Evolutionary conservation across 345 rosid species (phyloP), one percentile per base, ranked within the genome.

Genomic region (Clausena lansium): DNA sequence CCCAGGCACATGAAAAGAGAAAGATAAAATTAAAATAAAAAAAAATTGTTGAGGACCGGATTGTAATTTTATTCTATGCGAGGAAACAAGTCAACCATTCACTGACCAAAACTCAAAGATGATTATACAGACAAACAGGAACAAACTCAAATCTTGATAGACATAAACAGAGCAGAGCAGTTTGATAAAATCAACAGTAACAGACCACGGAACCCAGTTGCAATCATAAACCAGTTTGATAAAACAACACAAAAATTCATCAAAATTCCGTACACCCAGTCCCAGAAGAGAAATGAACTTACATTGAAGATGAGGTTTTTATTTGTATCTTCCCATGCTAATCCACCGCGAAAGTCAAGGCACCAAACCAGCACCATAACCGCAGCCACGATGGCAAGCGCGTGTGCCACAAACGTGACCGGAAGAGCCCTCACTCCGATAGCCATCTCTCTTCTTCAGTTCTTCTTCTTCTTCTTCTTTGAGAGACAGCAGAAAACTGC

Each of bases 231-330:
- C 19, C 22, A 24, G 35, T 11, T 25, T 73, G 24, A 41, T 19
- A 35, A 54, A 11, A 64, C 61, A 7, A 50, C 10, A 0, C 38
- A 62, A 27, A 4, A 75, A 27, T 14, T 9, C 35, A 33, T 38
- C 5, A 58, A 64, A 52, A 19, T 70, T 50, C 75, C 8, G 6
- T 5, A 67, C 63, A 77, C 38, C 78, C 9, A 7, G 11, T 32
- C 38, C 78, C 9, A 7, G 11, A 33, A 55, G 9, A 17, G 64
- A 5, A 71, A 27, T 67, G 52, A 11, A 71, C 84, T 81, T 85
- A 94, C 99, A 77, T 97, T 97, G 81, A 97, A 97, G 89, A 94
- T 93, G 82, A 97, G 98, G 77, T 76, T 89, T 59, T 94, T 97
- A 86, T 97, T 84, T 8, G 90, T 3, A 80, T 92, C 82, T 77